Percentiles rank a stretch among this genome's conserved stretches.
Conservation (phyloP, 345 rosid genomes). For the Acer negundo region DNA sequence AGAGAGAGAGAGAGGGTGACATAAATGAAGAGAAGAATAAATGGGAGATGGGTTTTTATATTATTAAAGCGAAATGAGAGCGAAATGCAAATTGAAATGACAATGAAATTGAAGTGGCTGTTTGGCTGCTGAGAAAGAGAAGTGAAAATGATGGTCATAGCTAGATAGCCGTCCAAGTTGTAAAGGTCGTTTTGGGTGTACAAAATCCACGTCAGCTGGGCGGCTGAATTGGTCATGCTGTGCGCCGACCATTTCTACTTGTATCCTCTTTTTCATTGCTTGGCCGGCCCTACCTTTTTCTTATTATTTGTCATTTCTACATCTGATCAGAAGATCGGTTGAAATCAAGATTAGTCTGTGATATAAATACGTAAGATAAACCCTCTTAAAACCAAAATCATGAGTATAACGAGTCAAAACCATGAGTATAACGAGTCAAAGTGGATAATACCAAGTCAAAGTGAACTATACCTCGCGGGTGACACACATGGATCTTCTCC, state of each 20-base stretch:
- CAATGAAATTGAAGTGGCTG: not conserved
- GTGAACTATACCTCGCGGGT: too few species aligned
- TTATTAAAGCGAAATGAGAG: not conserved
- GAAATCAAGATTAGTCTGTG: not conserved
- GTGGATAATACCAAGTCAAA: too few species aligned
- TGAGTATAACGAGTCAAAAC: too few species aligned
- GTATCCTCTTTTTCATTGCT: not conserved
- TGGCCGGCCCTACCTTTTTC: not conserved
- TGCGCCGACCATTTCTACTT: conserved; percentile 1
- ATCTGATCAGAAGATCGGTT: too few species aligned
- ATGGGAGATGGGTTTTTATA: not conserved
- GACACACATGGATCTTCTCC: too few species aligned
- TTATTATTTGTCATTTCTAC: not conserved
- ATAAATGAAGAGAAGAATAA: not conserved
- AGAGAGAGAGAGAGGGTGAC: not conserved
- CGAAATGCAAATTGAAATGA: conserved; percentile 13
- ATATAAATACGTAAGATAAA: too few species aligned
- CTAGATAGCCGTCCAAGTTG: too few species aligned
- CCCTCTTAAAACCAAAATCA: too few species aligned
- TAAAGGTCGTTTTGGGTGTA: not conserved
- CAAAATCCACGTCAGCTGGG: not conserved
- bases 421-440: too few species aligned
- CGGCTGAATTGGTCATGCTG: not conserved
- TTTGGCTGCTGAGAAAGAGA: not conserved
- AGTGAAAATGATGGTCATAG: too few species aligned